Evolutionary conservation across 352 stramenopile genomes (phyloP).

Genomic region (Saprolegnia diclina): DNA sequence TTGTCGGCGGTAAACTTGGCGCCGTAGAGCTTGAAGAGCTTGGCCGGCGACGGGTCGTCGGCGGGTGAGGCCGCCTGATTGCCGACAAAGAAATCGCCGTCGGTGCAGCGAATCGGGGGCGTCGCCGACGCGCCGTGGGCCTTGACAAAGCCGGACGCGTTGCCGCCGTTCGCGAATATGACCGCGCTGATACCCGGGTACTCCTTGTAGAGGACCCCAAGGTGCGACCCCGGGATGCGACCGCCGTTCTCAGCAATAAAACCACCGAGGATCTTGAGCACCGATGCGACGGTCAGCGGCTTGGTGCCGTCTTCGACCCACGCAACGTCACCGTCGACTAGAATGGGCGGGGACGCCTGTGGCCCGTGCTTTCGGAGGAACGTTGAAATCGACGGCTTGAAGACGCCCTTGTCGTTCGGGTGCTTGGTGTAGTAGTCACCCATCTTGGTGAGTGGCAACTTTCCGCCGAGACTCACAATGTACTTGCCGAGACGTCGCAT

Average conservation of each 20-base stretch:
- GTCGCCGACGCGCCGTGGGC: neutral
- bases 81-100: neutral
- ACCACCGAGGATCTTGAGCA: neutral
- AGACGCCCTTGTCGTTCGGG: neutral
- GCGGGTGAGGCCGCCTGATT: neutral
- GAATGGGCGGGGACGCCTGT: neutral
- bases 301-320: neutral
- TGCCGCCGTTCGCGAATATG: neutral
- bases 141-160: constrained; percentile 1
- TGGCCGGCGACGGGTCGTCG: neutral
- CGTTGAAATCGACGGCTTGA: neutral
- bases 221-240: neutral
- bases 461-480: neutral
- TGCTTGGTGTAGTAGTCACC: neutral
- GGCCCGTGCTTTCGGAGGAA: neutral
- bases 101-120: neutral
- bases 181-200: neutral
- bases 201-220: neutral
- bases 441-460: neutral
- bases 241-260: neutral
- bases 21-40: constrained; percentile 14
- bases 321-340: neutral
- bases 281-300: neutral
- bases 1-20: constrained; percentile 1
- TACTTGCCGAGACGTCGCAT: neutral